Base-by-base conservation (phyloP, 257 asterid species). In the Coffea eugenioides region DNA sequence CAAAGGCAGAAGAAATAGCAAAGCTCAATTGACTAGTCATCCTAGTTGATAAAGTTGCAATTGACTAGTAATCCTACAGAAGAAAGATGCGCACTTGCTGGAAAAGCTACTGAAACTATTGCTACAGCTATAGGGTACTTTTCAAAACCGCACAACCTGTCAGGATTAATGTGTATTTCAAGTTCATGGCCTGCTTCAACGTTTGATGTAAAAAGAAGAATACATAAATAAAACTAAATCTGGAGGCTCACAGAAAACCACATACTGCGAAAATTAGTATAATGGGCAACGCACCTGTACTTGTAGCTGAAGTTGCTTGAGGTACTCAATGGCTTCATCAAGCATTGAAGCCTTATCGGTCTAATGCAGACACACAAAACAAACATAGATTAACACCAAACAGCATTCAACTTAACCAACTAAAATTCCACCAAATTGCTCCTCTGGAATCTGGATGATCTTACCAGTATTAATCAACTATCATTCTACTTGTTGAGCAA, bases 301-400 rank as follows among this genome's bases (percentile, higher is more conserved):
- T 89, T 90, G 95, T 83, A 91, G 95, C 91, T 93, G 97, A 77
- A 93, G 95, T 86, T 93, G 97, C 90, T 93, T 91, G 64, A 91
- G 94, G 73, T 93, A 93, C 83, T 90, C 95, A 57, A 93, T 93
- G 16, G 95, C 97, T 85, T 93, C 95, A 51, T 93, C 97, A 15
- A 91, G 97, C 97, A 93, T 93, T 15, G 97, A 93, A 51, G 97
- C 97, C 90, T 93, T 91, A 81, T 93, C 95, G n/a, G 94, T 93
- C 97, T 93, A 78, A 71, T 80, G 20, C 43, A 69, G 83, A 81
- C 61, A 75, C 57, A 82, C 16, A 27, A 66, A 20, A 77, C n/a
- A 82, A 51, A 20, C 64, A 46, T 41, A 59, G 25, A 79, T 45
- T 10, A 27, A 57, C 49, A 79, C 41, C 62, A 48, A 8, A 43